A percentile compares a stretch with the other conserved stretches of the same genome.
Conservation (phyloP, 306 rosid species). For the Senna tora region DNA sequence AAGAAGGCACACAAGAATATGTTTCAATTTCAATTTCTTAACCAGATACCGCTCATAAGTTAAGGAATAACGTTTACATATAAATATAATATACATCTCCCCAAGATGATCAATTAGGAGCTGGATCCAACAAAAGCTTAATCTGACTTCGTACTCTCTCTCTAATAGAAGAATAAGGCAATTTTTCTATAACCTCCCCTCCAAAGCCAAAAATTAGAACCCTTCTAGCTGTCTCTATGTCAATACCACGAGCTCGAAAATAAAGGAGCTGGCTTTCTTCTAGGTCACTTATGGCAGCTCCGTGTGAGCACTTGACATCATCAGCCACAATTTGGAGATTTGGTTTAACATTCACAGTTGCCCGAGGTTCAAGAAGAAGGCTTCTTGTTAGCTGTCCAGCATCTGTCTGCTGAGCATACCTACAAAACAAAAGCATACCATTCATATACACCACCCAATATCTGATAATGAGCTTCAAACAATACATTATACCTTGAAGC, state of each 20-base stretch:
- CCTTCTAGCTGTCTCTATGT: slow-evolving; percentile 72
- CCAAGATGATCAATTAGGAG: slow-evolving; percentile 42
- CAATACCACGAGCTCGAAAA: slow-evolving; percentile 86
- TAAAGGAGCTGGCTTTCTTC: slow-evolving; percentile 87
- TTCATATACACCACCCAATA: background rate
- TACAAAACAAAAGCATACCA: slow-evolving; percentile 35
- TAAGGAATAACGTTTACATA: slow-evolving; percentile 21
- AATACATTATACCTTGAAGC: background rate
- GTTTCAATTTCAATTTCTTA: slow-evolving; percentile 1
- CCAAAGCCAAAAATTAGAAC: slow-evolving; percentile 83
- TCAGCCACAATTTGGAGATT: slow-evolving; percentile 95
- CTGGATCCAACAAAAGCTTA: slow-evolving; percentile 60
- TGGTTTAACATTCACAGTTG: slow-evolving; percentile 85
- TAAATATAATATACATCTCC: slow-evolving; percentile 1
- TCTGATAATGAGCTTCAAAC: background rate
- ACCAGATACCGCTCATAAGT: background rate
- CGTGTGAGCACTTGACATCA: slow-evolving; percentile 95
- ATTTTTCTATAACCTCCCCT: slow-evolving; percentile 71
- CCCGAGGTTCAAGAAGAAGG: slow-evolving; percentile 95
- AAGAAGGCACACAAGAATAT: background rate
- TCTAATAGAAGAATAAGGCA: slow-evolving; percentile 65
- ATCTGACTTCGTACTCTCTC: slow-evolving; percentile 62
- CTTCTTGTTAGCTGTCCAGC: slow-evolving; percentile 94
- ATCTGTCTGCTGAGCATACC: slow-evolving; percentile 94
- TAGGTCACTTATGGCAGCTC: slow-evolving; percentile 94